Evolutionary conservation across 129 eudicot genomes (phyloP).

Genomic region (Chrysanthemum lavandulifolium): DNA sequence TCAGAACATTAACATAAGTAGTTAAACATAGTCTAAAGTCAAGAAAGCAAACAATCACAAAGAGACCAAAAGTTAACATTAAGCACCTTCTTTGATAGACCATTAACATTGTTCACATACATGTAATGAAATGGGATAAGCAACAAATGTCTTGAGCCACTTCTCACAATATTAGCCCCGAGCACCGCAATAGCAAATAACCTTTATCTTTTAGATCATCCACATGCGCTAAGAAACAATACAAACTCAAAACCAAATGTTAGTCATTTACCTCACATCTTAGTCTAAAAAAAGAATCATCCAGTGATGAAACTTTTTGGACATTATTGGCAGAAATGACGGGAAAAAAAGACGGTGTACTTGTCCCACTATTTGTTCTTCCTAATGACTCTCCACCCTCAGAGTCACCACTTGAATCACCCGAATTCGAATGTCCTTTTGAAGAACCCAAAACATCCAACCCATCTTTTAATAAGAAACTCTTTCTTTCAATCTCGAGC

Average conservation of each 20-base stretch:
- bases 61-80: neutral
- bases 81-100: constrained; percentile 98
- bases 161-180: constrained; percentile 90
- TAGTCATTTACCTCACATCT: constrained; percentile 78
- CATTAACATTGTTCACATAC: constrained; percentile 78
- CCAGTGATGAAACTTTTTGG: constrained; percentile 45
- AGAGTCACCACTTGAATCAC: constrained; percentile 79
- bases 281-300: constrained; percentile 76
- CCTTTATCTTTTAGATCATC: neutral
- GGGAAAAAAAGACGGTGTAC: constrained; percentile 51
- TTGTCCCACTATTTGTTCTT: constrained; percentile 66
- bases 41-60: neutral
- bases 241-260: neutral
- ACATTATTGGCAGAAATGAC: constrained; percentile 40
- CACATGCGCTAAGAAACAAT: neutral
- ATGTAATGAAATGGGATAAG: constrained; percentile 83
- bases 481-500: constrained; percentile 86
- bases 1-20: constrained; percentile 3
- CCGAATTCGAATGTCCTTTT: constrained; percentile 49
- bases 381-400: constrained; percentile 60
- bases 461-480: constrained; percentile 65
- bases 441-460: constrained; percentile 51
- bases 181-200: constrained; percentile 54
- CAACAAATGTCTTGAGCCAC: constrained; percentile 91
- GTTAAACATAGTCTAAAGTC: constrained; percentile 6